Conservation (phyloP, 495 filamentous ascomycete genomes). For the Thozetella sp. region DNA sequence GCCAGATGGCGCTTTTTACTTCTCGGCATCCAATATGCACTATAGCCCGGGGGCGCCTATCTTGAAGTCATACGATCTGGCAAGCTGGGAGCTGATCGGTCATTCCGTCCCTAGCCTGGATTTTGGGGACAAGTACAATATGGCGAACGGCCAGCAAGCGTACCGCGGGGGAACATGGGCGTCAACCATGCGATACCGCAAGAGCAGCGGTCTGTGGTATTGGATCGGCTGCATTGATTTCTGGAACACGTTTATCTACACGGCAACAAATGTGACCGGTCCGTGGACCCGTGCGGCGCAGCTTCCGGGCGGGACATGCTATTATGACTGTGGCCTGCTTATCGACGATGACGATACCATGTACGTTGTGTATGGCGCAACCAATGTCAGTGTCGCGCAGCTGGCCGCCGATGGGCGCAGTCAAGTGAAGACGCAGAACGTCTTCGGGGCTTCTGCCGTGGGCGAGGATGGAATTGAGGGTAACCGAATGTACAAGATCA, state of each 20-base stretch:
- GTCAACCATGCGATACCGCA: constrained; percentile 49
- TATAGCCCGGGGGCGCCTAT: constrained; percentile 63
- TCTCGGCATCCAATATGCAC: constrained; percentile 57
- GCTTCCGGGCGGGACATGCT: constrained; percentile 43
- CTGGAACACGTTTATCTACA: constrained; percentile 50
- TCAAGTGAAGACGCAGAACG: constrained; percentile 39
- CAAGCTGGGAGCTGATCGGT: constrained; percentile 56
- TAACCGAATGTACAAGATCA: constrained; percentile 55
- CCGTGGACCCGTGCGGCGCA: constrained; percentile 32
- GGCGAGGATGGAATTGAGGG: constrained; percentile 46
- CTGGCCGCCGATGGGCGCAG: constrained; percentile 46
- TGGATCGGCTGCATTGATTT: constrained; percentile 59
- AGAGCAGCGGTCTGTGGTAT: constrained; percentile 48
- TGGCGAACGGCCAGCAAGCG: constrained; percentile 34
- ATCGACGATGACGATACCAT: constrained; percentile 56
- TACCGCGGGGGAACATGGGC: constrained; percentile 61
- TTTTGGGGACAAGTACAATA: constrained; percentile 48
- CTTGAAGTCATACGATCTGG: constrained; percentile 55
- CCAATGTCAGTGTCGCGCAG: constrained; percentile 48
- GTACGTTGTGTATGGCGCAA: constrained; percentile 59
- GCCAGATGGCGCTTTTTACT: constrained; percentile 49
- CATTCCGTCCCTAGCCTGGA: constrained; percentile 55
- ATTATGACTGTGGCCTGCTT: constrained; percentile 60
- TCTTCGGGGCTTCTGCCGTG: constrained; percentile 33
- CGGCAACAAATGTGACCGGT: constrained; percentile 32